Base-by-base conservation (phyloP, 2,329 filamentous ascomycete genomes). In the Alternaria sp. region DNA sequence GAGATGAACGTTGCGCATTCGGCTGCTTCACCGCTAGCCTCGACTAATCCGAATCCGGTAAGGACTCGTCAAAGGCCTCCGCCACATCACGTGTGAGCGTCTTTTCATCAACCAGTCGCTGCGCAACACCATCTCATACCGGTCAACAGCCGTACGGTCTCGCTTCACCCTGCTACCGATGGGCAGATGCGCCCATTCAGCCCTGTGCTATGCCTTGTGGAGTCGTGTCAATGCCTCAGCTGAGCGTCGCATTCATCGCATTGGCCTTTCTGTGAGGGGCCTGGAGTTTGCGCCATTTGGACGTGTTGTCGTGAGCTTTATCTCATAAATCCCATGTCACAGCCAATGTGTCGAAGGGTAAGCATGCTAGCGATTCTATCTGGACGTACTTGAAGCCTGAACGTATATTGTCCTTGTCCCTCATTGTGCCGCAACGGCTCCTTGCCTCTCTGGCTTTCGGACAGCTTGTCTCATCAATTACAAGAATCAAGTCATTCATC, bases 161-260 rank as follows among this genome's bases (percentile, higher is more conserved):
- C 47, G 58, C 53, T 50, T 53, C 41, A 61, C 63, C 71, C 53
- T 51, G 26, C 5, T n/a, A 12, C 11, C 8, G 12, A 11, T 58
- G 6, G 6, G 9, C 5, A 37, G 23, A 45, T n/a, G 44, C 12
- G 15, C 14, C 23, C 1, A 33, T 53, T 58, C 45, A 62, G 66
- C 72, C 67, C 69, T 64, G 60, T 56, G 60, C 57, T 25, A 45
- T 58, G 70, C 70, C 64, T 68, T n/a, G 51, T 50, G 23, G 25
- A 60, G 50, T 23, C 20, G 11, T 21, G 45, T 47, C 61, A 25
- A 57, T 44, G 66, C 62, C 58, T 64, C 43, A 54, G 46, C 55
- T 50, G 55, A 45, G 47, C 21, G 54, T 61, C 75, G 75, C 64
- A 75, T 78, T 73, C 58, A 15, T 76, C 75, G 75, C 66, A 76